Evolutionary conservation across 192 early-diverging fungal species (phyloP), one percentile per base, ranked within the genome.

Genomic region (Endogone sp.): DNA sequence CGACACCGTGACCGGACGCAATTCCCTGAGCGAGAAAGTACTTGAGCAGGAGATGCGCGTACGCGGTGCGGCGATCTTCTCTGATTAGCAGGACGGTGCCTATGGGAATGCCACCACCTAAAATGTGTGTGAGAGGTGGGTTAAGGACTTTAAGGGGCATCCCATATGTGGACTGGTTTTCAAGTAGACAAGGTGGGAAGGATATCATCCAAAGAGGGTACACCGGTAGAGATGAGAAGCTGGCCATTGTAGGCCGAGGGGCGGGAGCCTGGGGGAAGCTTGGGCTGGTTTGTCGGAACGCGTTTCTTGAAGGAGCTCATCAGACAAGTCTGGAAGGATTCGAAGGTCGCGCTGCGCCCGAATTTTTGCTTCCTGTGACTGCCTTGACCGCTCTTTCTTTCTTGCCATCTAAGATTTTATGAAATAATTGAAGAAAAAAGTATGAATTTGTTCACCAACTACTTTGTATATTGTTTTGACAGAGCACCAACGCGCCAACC

Each of bases 21-120:
- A 96, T 77, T 2, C 92, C 95, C 75, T 98, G 94, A 29, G 92
- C 88, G 21, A 95, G 67, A 85, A 90, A 97, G 69, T 95, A 97
- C 55, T 88, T 90, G 3, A 91, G 61, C 1, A 97, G 70, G 3
- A 95, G 76, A 62, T 85, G 82, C 23, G 93, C 88, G 71, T 98
- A 98, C 6, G 83, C 88, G 0, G 96, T 94, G 58, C 85, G 82
- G 3, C 85, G 82, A 71, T 99, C 95, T 65, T 91, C 86, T 61
- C 91, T 83, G 29, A 97, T 82, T 57, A 98, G 71, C 3, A 91
- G 71, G 3, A 95, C 69, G 1, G 89, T 86, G 60, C 94, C 94
- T 0, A 96, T 81, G 0, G 94, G 94, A 3, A 95, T 75, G 4
- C 95, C 95, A 29, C 94, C 96, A 44, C 94, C 95, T 6, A 89